Base-by-base conservation (phyloP, 1,284 basidiomycete species). In the Butyriboletus appendiculatus region DNA sequence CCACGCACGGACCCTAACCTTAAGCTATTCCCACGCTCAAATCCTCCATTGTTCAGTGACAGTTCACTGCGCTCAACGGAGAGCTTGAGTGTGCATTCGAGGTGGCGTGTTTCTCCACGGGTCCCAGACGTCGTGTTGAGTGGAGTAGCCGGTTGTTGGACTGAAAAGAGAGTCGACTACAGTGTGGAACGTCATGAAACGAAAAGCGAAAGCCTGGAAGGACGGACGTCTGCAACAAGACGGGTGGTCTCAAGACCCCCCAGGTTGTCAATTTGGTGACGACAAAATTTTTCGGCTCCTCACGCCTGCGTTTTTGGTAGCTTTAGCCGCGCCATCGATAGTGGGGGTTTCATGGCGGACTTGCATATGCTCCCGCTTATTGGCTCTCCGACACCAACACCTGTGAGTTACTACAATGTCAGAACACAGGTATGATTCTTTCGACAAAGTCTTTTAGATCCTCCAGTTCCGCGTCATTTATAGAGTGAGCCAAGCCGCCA, bases 1-100 rank as follows among this genome's bases (percentile, higher is more conserved):
- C 60, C 74, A 73, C 75, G 72, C 72, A 74, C 72, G 64, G 72
- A 73, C 72, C 75, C 59, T 70, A 70, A 72, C 70, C 66, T 72
- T 67, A 68, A 47, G n/a, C 16, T 30, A 43, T 68, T 70, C 71
- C 57, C 71, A 72, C 68, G 69, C 53, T 56, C 53, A 30, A 48
- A 51, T 48, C 48, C 47, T 58, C 53, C 55, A 63, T 66, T 64
- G 64, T 59, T 45, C 45, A 45, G 35, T 48, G 45, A 52, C 35
- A 57, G 30, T n/a, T 50, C 47, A 40, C 33, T 41, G 38, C 28
- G 37, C 38, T 50, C 41, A 37, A 45, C 32, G 44, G 45, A 39
- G 33, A 48, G 48, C 47, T 30, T 30, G 46, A 50, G 44, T 42
- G 35, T 28, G 50, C 32, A 45, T 41, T 20, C 24, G 10, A 40